A percentile compares a stretch with the other conserved stretches of the same genome.
Evolutionary conservation across 768 basidiomycete genomes (phyloP).

Genomic region (Agrocybe pediades): DNA sequence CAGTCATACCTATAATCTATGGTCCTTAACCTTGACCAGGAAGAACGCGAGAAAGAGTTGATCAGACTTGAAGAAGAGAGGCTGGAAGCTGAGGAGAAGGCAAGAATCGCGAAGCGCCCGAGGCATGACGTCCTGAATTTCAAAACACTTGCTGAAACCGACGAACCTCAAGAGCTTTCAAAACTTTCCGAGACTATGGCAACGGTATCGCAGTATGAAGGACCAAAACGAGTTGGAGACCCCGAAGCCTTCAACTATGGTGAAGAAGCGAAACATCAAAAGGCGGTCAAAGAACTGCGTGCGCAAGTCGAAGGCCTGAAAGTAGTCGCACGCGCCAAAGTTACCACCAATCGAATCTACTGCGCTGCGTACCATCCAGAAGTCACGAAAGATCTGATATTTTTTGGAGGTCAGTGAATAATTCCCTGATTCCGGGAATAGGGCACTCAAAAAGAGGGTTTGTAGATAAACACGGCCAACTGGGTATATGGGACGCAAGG

Average conservation of each 20-base stretch:
- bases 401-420: conserved; percentile 70
- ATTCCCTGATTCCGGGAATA: neutral
- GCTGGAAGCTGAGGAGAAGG: conserved; percentile 61
- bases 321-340: conserved; percentile 79
- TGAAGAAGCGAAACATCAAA: conserved; percentile 45
- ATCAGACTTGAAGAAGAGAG: conserved; percentile 63
- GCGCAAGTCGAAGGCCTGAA: conserved; percentile 56
- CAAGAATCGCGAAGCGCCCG: conserved; percentile 64
- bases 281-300: conserved; percentile 54
- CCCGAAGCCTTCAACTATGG: conserved; percentile 57
- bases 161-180: conserved; percentile 46
- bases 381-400: conserved; percentile 77
- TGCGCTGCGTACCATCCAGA: conserved; percentile 84
- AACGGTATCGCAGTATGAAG: neutral
- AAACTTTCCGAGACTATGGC: conserved; percentile 3
- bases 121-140: conserved; percentile 70
- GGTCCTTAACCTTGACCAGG: conserved; percentile 28
- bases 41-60: conserved; percentile 50
- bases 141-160: conserved; percentile 51
- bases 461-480: conserved; percentile 78
- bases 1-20: neutral
- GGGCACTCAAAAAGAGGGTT: neutral
- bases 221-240: conserved; percentile 41
- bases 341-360: conserved; percentile 74
- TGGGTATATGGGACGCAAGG: conserved; percentile 87